Base-by-base conservation (phyloP, 1,139 yeast genomes). In the Pneumocystis sp. region DNA sequence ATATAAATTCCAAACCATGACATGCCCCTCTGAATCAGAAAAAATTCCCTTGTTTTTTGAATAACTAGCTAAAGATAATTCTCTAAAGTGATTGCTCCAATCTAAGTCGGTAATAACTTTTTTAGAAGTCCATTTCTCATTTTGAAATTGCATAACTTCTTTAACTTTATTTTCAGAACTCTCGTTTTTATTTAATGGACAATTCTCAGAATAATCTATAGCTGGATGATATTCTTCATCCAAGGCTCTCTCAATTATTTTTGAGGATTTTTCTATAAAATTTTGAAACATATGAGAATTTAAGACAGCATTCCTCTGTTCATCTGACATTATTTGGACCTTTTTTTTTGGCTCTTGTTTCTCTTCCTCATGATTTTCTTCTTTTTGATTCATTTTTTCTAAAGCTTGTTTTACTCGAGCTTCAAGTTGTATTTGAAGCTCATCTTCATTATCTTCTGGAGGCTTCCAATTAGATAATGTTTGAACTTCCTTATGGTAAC, bases 51-150 rank as follows among this genome's bases (percentile, higher is more conserved):
- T 70, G 10, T 71, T 72, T n/a, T 68, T 68, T 19, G 72, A 66
- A 66, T 75, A 74, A 1, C 78, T 71, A 1, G 78, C 77, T 0
- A 81, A 80, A 7, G 82, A 70, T 61, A 79, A 76, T 64, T 81
- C 82, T 0, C 78, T 76, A 68, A 73, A 76, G 64, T 75, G 75
- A 0, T 76, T 77, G 15, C 80, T 81, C 74, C 78, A 77, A 65
- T 76, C 82, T 2, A 81, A 66, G n/a, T 74, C 73, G 0, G 76
- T 74, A 1, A 82, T 73, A 1, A 78, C 73, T 57, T 80, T 72
- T 8, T 71, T 72, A 1, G 62, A 65, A 1, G 75, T 70, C 45
- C 65, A 65, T 21, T 64, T 67, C 5, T 69, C 70, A 25, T 73
- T 70, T 40, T 66, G 68, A 56, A 75, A 70, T 59, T 71, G 73